Evolutionary conservation across 805 yeast species (phyloP).

Genomic region (Tetrapisispora pingtungensis): DNA sequence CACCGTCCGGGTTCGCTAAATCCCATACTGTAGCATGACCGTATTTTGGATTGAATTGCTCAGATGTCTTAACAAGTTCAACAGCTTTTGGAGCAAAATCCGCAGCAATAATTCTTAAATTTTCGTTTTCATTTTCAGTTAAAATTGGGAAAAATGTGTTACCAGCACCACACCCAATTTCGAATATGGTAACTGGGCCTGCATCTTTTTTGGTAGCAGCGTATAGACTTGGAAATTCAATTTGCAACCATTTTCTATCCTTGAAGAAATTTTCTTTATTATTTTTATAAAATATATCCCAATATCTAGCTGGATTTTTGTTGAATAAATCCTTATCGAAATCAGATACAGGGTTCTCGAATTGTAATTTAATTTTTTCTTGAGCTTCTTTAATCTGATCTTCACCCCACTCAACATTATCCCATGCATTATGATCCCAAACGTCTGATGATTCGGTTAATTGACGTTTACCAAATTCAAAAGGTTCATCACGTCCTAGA

Average conservation of each 20-base stretch:
- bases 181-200: conserved; percentile 67
- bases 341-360: conserved; percentile 75
- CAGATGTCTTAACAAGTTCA: conserved; percentile 62
- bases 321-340: conserved; percentile 74
- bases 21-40: conserved; percentile 94
- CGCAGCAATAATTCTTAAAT: conserved; percentile 66
- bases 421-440: conserved; percentile 88
- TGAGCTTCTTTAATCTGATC: conserved; percentile 73
- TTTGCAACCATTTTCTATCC: conserved; percentile 90
- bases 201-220: conserved; percentile 64
- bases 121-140: conserved; percentile 70
- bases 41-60: conserved; percentile 44
- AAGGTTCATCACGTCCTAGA: conserved; percentile 80
- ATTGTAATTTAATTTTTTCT: conserved; percentile 62
- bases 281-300: conserved; percentile 90
- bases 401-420: conserved; percentile 95
- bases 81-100: conserved; percentile 89
- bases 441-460: conserved; percentile 68
- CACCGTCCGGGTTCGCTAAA: conserved; percentile 63
- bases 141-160: conserved; percentile 90
- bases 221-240: conserved; percentile 83
- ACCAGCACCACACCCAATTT: conserved; percentile 98
- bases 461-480: conserved; percentile 81
- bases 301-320: conserved; percentile 79
- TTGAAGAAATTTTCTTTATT: conserved; percentile 91